phyloP scores from a whole-genome alignment of 2,329 filamentous ascomycete species.

The Paecilomyces sp. region DNA sequence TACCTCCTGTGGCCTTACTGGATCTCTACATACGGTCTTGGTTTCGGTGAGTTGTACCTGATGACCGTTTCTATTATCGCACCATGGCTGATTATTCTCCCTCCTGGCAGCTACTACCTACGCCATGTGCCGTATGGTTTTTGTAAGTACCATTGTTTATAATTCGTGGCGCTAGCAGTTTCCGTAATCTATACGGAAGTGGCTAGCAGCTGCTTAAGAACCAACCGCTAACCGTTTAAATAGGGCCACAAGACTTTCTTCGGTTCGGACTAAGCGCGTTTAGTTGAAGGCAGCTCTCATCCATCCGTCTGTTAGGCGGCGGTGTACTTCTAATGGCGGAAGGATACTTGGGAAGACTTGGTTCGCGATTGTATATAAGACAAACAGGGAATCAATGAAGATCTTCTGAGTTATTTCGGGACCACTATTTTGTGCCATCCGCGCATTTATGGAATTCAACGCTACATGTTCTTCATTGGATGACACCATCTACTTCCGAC shows the following conservation, averaged over 20 bases:
- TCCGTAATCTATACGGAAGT: neutral
- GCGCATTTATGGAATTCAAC: neutral
- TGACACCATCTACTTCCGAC: conserved; percentile 2
- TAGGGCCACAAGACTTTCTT: conserved; percentile 61
- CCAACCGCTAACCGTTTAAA: conserved; percentile 14
- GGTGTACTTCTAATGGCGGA: conserved; percentile 29
- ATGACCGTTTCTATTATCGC: conserved; percentile 1
- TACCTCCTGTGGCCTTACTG: conserved; percentile 58
- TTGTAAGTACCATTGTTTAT: conserved; percentile 28
- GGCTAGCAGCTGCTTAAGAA: neutral
- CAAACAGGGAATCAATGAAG: conserved; percentile 24
- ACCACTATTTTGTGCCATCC: conserved; percentile 1
- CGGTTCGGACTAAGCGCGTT: conserved; percentile 24
- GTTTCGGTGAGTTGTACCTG: conserved; percentile 37
- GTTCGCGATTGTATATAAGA: conserved; percentile 32
- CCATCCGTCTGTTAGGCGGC: conserved; percentile 5
- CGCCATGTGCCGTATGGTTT: conserved; percentile 37
- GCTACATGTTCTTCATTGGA: neutral
- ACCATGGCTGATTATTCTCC: conserved; percentile 9
- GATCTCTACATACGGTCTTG: conserved; percentile 41
- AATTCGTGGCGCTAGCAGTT: neutral
- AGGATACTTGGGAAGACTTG: conserved; percentile 17
- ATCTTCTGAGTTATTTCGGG: neutral
- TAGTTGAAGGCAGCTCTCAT: conserved; percentile 8
- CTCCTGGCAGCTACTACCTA: conserved; percentile 28